These are phyloP conservation scores for Linum lewisii DNA, from an alignment of 345 rosid genomes.

Conservation along the genomic window DNA sequence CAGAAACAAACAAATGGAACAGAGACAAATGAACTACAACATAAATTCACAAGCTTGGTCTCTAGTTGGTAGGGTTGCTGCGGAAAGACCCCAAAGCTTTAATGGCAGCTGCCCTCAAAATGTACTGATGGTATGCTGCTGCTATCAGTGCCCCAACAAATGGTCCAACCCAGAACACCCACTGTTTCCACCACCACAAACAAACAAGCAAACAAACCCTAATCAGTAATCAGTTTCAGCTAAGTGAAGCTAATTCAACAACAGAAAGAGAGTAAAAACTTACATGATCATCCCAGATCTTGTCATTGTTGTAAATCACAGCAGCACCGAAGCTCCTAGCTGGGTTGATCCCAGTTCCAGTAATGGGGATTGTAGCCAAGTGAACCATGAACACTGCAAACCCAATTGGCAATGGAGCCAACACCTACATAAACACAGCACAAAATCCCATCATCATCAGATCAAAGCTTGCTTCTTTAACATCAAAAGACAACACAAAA, in stretches of 20 bases:
- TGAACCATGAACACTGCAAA: background rate
- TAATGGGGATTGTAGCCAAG: background rate
- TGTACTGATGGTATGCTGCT: conserved; percentile 5
- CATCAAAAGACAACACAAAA: background rate
- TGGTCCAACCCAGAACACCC: conserved; percentile 5
- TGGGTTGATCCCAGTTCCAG: background rate
- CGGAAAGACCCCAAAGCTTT: conserved; percentile 7
- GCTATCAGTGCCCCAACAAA: conserved; percentile 5
- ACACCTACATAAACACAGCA: background rate
- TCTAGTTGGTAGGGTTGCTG: conserved; percentile 7
- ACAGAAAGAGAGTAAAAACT: background rate
- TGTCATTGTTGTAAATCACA: background rate
- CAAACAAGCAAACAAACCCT: background rate
- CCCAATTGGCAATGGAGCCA: background rate
- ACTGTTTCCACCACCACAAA: background rate
- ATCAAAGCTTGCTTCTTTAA: background rate
- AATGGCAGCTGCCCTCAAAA: conserved; percentile 3
- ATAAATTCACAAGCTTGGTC: no score
- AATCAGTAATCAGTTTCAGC: no score
- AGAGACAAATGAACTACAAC: no score
- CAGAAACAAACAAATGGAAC: no score
- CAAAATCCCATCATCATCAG: background rate
- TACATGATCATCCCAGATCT: background rate
- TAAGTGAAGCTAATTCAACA: no score
- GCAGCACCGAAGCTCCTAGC: background rate